Percentiles rank a stretch among this genome's conserved stretches.
Conservation (phyloP, 495 filamentous ascomycete species). For the Oidiodendron maius region DNA sequence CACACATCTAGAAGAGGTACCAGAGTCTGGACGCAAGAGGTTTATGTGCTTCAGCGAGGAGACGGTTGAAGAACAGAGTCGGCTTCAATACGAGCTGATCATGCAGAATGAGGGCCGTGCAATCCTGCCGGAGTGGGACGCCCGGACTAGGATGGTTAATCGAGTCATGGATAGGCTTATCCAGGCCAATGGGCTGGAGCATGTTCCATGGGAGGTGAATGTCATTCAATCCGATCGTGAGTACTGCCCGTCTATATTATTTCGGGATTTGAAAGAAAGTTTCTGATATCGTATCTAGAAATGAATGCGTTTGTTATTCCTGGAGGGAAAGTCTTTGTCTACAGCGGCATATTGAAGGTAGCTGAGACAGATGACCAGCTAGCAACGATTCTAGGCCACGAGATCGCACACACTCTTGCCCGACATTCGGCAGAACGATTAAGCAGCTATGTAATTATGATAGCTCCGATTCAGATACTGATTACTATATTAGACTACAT, state of each 20-base stretch:
- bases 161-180: slow-evolving; percentile 67
- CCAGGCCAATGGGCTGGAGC: slow-evolving; percentile 55
- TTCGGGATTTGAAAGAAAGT: neutral
- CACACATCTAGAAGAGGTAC: slow-evolving; percentile 71
- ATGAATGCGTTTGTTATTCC: slow-evolving; percentile 88
- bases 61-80: slow-evolving; percentile 48
- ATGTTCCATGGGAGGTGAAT: slow-evolving; percentile 72
- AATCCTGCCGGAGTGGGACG: slow-evolving; percentile 38
- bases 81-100: slow-evolving; percentile 43
- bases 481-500: slow-evolving; percentile 52
- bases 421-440: slow-evolving; percentile 74
- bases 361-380: slow-evolving; percentile 67
- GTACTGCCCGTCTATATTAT: neutral
- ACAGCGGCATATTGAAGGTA: slow-evolving; percentile 71
- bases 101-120: slow-evolving; percentile 34
- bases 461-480: slow-evolving; percentile 45
- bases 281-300: slow-evolving; percentile 9
- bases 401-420: slow-evolving; percentile 90
- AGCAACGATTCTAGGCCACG: slow-evolving; percentile 82
- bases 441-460: slow-evolving; percentile 49
- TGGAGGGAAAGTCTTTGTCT: slow-evolving; percentile 92
- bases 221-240: slow-evolving; percentile 65
- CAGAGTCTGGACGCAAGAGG: slow-evolving; percentile 69
- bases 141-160: slow-evolving; percentile 43
- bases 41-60: slow-evolving; percentile 69